Evolutionary conservation across 1,284 basidiomycete species (phyloP).

Genomic region (Trametes hirsuta): DNA sequence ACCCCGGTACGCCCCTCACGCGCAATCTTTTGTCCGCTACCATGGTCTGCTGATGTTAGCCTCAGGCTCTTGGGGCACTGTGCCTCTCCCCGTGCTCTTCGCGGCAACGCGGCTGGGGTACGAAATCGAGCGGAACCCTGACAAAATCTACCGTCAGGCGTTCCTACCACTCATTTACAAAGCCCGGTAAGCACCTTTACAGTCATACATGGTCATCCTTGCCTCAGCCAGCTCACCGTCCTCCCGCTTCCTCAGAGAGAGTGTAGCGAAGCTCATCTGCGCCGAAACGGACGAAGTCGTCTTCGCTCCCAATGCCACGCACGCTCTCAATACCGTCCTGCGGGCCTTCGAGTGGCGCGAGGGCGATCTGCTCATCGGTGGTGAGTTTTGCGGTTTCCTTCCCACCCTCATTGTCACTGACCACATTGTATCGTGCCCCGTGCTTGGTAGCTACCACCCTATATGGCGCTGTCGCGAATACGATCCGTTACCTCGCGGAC

Average conservation of each 20-base stretch:
- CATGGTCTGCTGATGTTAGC: background rate
- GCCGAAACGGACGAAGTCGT: conserved; percentile 67
- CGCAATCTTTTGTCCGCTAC: background rate
- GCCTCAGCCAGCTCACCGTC: background rate
- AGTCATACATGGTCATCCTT: background rate
- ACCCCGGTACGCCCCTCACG: conserved; percentile 50
- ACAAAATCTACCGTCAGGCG: conserved; percentile 58
- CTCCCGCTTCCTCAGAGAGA: conserved; percentile 22
- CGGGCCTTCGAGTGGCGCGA: conserved; percentile 60
- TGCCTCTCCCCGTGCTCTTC: conserved; percentile 61
- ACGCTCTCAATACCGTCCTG: conserved; percentile 70
- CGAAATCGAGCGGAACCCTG: conserved; percentile 63
- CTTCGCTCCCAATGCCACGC: conserved; percentile 66
- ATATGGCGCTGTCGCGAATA: conserved; percentile 63
- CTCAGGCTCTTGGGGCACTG: conserved; percentile 70
- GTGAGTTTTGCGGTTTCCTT: conserved; percentile 34
- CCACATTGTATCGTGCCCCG: background rate
- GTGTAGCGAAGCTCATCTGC: conserved; percentile 63
- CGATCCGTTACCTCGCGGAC: conserved; percentile 65
- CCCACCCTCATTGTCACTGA: background rate
- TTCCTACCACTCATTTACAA: conserved; percentile 45
- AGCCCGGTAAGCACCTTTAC: conserved; percentile 38
- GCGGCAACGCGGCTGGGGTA: conserved; percentile 49
- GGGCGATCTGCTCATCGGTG: conserved; percentile 52
- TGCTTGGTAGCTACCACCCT: conserved; percentile 42